Percentiles rank a stretch among this genome's conserved stretches.
Conservation (phyloP, 2,329 filamentous ascomycete species). For the Verruconis gallopava region DNA sequence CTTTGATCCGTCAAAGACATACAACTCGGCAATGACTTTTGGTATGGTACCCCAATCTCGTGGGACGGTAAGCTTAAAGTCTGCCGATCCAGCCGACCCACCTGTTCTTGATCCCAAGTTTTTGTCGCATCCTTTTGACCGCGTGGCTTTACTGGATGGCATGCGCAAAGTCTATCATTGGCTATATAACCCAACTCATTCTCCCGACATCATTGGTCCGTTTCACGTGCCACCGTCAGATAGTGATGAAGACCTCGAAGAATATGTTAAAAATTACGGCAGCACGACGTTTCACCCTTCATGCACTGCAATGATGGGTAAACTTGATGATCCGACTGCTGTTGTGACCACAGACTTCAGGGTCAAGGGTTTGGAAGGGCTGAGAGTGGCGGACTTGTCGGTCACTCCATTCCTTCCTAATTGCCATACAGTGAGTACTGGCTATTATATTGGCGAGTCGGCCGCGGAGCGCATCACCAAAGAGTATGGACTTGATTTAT, state of each 20-base stretch:
- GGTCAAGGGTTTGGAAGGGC: constrained; percentile 24
- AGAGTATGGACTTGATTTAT: constrained; percentile 28
- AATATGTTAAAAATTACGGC: constrained; percentile 32
- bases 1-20: constrained; percentile 25
- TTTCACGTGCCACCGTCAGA: constrained; percentile 33
- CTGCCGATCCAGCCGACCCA: constrained; percentile 37
- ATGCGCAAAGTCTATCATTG: constrained; percentile 33
- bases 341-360: constrained; percentile 33
- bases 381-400: constrained; percentile 33
- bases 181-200: constrained; percentile 31
- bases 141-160: constrained; percentile 35
- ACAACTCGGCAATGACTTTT: constrained; percentile 35
- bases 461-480: constrained; percentile 37
- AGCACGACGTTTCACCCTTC: constrained; percentile 43
- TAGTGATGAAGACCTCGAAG: constrained; percentile 41
- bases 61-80: constrained; percentile 41
- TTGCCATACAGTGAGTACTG: constrained; percentile 39
- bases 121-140: constrained; percentile 42
- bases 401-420: constrained; percentile 26
- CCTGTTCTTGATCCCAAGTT: constrained; percentile 42
- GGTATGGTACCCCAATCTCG: constrained; percentile 38
- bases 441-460: constrained; percentile 41
- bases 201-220: constrained; percentile 30
- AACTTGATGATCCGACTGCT: constrained; percentile 15
- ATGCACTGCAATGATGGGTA: constrained; percentile 46